Evolutionary conservation across 164 flowering plant species (phyloP).

Genomic region (Macadamia tetraphylla): DNA sequence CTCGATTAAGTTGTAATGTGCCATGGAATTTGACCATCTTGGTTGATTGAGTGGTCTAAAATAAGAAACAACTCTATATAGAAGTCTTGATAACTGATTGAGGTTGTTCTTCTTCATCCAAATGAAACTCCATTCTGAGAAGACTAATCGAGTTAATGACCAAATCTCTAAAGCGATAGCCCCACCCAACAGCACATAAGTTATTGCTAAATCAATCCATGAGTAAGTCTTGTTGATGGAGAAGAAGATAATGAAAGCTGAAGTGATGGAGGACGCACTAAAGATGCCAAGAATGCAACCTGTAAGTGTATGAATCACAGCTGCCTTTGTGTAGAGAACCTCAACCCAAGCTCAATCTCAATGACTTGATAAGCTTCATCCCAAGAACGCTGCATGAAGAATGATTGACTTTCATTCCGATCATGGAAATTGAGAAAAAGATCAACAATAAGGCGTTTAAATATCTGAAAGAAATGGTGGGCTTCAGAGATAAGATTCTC

Average conservation of each 20-base stretch:
- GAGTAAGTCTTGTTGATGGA: slow-evolving; percentile 5
- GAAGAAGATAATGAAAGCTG: slow-evolving; percentile 20
- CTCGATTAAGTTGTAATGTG: slow-evolving; percentile 9
- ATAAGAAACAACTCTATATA: no score
- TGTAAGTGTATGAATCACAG: slow-evolving; percentile 9
- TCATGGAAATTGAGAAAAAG: slow-evolving; percentile 22
- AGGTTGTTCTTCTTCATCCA: background rate
- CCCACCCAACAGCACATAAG: slow-evolving; percentile 33
- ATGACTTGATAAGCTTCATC: slow-evolving; percentile 21
- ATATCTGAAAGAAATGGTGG: slow-evolving; percentile 9
- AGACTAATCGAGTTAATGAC: slow-evolving; percentile 21
- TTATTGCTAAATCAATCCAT: slow-evolving; percentile 21
- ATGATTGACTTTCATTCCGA: slow-evolving; percentile 9
- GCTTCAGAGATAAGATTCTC: slow-evolving; percentile 2
- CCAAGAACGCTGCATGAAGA: background rate
- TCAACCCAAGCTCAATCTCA: slow-evolving; percentile 43
- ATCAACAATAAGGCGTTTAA: slow-evolving; percentile 23
- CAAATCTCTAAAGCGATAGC: slow-evolving; percentile 32
- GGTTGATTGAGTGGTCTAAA: no score
- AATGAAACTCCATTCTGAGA: slow-evolving; percentile 36
- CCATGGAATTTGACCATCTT: slow-evolving; percentile 24
- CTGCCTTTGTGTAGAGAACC: slow-evolving; percentile 36
- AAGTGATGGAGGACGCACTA: slow-evolving; percentile 10
- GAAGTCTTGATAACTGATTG: background rate
- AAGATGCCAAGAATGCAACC: slow-evolving; percentile 27